Evolutionary conservation across 371 early-diverging fungal genomes (phyloP).

Genomic region (Mucor velutinosus): DNA sequence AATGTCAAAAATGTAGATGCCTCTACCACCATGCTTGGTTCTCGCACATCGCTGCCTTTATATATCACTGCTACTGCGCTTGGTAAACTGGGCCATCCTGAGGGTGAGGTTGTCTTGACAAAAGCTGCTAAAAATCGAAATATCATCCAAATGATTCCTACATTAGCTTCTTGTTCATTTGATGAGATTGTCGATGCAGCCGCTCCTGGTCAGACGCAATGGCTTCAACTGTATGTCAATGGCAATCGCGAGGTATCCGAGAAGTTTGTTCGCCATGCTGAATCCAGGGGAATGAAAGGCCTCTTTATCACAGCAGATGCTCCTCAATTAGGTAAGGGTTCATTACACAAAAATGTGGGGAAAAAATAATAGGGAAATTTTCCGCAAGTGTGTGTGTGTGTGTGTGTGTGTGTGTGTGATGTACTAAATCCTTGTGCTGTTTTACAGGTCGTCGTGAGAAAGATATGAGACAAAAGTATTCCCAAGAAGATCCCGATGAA

Average conservation of each 20-base stretch:
- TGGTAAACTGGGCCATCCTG: slow-evolving; percentile 77
- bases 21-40: slow-evolving; percentile 67
- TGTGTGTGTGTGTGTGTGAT: neutral
- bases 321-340: slow-evolving; percentile 68
- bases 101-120: slow-evolving; percentile 75
- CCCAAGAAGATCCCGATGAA: slow-evolving; percentile 37
- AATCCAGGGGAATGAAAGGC: slow-evolving; percentile 78
- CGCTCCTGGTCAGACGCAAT: slow-evolving; percentile 50
- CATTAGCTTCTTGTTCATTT: slow-evolving; percentile 72
- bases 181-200: slow-evolving; percentile 61
- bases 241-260: slow-evolving; percentile 74
- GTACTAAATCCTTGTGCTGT: neutral
- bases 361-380: neutral
- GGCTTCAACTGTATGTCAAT: slow-evolving; percentile 95
- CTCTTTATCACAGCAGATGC: slow-evolving; percentile 94
- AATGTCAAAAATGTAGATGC: slow-evolving; percentile 71
- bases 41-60: slow-evolving; percentile 52
- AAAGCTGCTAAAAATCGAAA: slow-evolving; percentile 56
- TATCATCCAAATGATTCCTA: slow-evolving; percentile 73
- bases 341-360: slow-evolving; percentile 8
- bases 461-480: slow-evolving; percentile 83
- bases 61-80: slow-evolving; percentile 67
- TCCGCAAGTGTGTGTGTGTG: neutral
- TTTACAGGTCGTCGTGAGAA: slow-evolving; percentile 79
- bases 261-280: slow-evolving; percentile 78